phyloP scores from a whole-genome alignment of 2,329 filamentous ascomycete species.

The Truncatella angustata region DNA sequence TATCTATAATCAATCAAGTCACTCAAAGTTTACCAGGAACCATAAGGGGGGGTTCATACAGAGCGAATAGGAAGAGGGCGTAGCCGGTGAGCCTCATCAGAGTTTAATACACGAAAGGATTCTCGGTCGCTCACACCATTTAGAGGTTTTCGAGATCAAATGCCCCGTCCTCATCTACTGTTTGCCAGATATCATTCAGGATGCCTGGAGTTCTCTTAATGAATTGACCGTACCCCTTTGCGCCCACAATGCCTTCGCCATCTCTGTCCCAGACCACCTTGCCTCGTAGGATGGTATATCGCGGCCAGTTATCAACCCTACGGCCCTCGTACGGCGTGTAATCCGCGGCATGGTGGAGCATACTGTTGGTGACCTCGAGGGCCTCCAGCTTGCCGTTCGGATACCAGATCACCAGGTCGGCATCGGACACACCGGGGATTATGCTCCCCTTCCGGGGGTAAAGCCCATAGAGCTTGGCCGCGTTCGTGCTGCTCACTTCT shows the following conservation, averaged over 20 bases:
- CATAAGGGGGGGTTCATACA: too few relatives aligned
- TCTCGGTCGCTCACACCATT: too few relatives aligned
- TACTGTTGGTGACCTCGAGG: conserved; percentile 47
- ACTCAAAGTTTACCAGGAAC: too few relatives aligned
- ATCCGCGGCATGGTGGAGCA: conserved; percentile 60
- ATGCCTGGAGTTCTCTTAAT: conserved; percentile 16
- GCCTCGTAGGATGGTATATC: conserved; percentile 58
- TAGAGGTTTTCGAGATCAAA: conserved; percentile 30
- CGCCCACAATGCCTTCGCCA: conserved; percentile 45
- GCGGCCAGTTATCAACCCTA: conserved; percentile 57
- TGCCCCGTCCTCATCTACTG: conserved; percentile 27
- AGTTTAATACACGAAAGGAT: too few relatives aligned
- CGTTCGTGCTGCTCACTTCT: conserved; percentile 51
- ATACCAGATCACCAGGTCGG: conserved; percentile 59
- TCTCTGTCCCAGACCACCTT: conserved; percentile 57
- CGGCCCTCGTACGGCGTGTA: conserved; percentile 62
- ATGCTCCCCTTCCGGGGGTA: conserved; percentile 48
- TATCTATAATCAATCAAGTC: too few relatives aligned
- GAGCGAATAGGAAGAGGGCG: too few relatives aligned
- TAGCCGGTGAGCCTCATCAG: too few relatives aligned
- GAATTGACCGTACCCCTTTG: conserved; percentile 18
- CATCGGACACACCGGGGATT: conserved; percentile 50
- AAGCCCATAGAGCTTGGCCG: conserved; percentile 57
- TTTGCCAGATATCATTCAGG: conserved; percentile 16
- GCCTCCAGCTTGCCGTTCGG: conserved; percentile 40